Base-by-base conservation (phyloP, 2,329 filamentous ascomycete species). In the Aspergillus ochraceoroseus region DNA sequence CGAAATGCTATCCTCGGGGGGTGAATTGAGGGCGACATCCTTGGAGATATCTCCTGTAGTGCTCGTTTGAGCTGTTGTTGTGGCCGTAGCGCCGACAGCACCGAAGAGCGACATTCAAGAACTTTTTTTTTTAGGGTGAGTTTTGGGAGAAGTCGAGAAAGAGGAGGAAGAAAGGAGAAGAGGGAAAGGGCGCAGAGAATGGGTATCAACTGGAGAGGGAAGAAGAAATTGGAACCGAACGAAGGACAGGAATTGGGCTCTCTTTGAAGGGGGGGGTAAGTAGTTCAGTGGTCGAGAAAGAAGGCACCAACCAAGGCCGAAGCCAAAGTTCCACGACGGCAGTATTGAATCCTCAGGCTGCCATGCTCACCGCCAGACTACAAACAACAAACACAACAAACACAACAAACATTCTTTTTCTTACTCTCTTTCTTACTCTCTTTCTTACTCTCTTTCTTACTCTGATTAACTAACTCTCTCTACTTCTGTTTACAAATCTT, bases 21-120 rank as follows among this genome's bases (percentile, higher is more conserved):
- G 85, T 50, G 82, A 77, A 45, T 71, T 76, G 41, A 98, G 73
- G 38, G 83, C 76, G 39, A 96, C 80, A 66, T 98, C 92, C 59
- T 89, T 85, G 60, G 84, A 88, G 44, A 95, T 82, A 59, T 98
- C 90, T 55, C 92, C 92, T 5, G 90, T 80, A 2, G 89, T 92
- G 52, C 83, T 85, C 55, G 75, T 79, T 46, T 56, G 48, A 32
- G 73, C 59, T 23, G 73, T 57, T 31, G 76, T 55, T 14, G 80
- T 58, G 19, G 77, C 56, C 22, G 79, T 56, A 33, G 78, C 56
- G 38, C 72, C 59, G 43, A 66, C 56, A 46, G 57, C 57, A 48
- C 75, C 75, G 63, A 82, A 82, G 54, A 79, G 70, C 14, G 35
- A 63, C 63, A 66, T 66, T 47, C 47, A 41, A 54, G 38, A 48